These are phyloP conservation scores for Albugo candida DNA, from an alignment of 352 stramenopile genomes.

Conservation along the genomic window DNA sequence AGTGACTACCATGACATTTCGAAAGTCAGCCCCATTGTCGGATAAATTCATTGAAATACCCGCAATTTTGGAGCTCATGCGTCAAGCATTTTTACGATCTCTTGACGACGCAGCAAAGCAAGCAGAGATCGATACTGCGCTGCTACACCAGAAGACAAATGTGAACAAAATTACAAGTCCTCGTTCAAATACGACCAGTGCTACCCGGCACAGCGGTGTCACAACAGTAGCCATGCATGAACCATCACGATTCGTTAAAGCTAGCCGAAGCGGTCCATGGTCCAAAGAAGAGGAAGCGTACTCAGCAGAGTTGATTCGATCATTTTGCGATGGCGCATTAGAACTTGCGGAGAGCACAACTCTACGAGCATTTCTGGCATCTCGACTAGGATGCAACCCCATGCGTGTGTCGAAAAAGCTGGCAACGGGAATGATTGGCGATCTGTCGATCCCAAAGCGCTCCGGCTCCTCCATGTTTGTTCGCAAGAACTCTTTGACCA, in stretches of 20 bases:
- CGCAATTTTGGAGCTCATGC: conserved; percentile 27
- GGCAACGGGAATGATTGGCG: conserved; percentile 36
- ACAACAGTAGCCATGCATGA: no score
- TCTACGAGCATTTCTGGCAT: conserved; percentile 35
- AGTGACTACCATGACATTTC: no score
- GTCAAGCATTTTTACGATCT: conserved; percentile 20
- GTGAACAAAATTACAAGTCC: conserved; percentile 6
- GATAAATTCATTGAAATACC: conserved; percentile 36
- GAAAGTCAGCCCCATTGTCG: conserved; percentile 16
- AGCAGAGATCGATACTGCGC: background rate
- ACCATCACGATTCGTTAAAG: no score
- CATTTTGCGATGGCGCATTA: conserved; percentile 42
- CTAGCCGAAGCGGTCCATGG: conserved; percentile 30
- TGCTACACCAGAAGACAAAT: conserved; percentile 4
- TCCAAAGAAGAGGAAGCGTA: conserved; percentile 50
- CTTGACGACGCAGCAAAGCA: conserved; percentile 7
- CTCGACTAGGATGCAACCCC: conserved; percentile 42
- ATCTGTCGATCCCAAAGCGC: conserved; percentile 54
- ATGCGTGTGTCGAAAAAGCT: conserved; percentile 70
- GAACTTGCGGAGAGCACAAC: conserved; percentile 40
- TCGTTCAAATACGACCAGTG: background rate
- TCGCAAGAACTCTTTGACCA: conserved; percentile 14
- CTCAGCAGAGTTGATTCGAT: conserved; percentile 35
- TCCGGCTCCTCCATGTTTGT: conserved; percentile 43
- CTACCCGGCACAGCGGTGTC: background rate